Evolutionary conservation across 257 asterid species (phyloP).

Genomic region (Misopates orontium): DNA sequence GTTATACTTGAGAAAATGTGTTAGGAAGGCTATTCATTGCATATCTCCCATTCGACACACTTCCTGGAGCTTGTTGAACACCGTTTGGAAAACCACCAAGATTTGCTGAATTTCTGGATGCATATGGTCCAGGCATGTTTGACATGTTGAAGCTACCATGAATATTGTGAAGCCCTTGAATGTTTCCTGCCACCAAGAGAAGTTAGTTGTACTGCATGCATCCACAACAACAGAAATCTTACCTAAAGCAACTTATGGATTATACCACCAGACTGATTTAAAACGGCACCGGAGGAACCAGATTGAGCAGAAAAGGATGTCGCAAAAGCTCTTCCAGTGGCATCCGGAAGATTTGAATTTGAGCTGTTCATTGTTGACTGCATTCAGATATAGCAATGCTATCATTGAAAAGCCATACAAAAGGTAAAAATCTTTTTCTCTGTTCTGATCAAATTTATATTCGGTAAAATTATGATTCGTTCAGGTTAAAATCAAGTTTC

Average conservation of each 20-base stretch:
- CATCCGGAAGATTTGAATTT: conserved; percentile 70
- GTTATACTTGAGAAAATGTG: conserved; percentile 72
- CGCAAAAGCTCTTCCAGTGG: conserved; percentile 59
- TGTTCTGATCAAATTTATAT: not conserved
- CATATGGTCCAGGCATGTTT: conserved; percentile 62
- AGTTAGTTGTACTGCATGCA: conserved; percentile 13
- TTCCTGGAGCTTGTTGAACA: conserved; percentile 78
- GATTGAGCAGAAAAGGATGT: conserved; percentile 71
- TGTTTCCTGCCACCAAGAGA: conserved; percentile 44
- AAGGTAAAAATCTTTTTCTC: not conserved
- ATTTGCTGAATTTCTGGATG: conserved; percentile 68
- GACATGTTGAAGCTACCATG: conserved; percentile 72
- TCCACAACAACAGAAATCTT: conserved; percentile 13
- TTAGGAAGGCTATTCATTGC: conserved; percentile 63
- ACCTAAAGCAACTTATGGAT: conserved; percentile 24
- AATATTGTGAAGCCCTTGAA: conserved; percentile 77
- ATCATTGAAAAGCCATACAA: conserved; percentile 25
- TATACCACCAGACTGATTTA: conserved; percentile 68
- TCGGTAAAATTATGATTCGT: not conserved
- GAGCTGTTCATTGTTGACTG: conserved; percentile 78
- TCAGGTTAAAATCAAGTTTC: not conserved
- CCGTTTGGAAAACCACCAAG: conserved; percentile 61
- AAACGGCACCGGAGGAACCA: conserved; percentile 66
- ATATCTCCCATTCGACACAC: conserved; percentile 66
- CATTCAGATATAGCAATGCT: conserved; percentile 23